Evolutionary conservation across 345 rosid genomes (phyloP).

Genomic region (thale cress (Arabidopsis thaliana)): TAIR10.1 NC_003070.9:24477001-24477500

Average conservation of each 20-base stretch:
- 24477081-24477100: conserved; percentile 25
- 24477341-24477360: not conserved
- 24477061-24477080: conserved; percentile 13
- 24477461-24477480: conserved; percentile 34
- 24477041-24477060: conserved; percentile 3
- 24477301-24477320: conserved; percentile 43
- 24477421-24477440: conserved; percentile 33
- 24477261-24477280: conserved; percentile 14
- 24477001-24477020: not conserved
- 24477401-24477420: conserved; percentile 37
- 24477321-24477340: conserved; percentile 39
- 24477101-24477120: conserved; percentile 1
- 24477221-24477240: conserved; percentile 32
- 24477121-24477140: conserved; percentile 26
- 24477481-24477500: conserved; percentile 23
- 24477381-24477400: not conserved
- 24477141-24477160: not conserved
- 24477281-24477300: conserved; percentile 3
- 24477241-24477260: conserved; percentile 32
- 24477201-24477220: conserved; percentile 22
- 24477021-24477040: not conserved
- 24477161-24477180: not conserved
- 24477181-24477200: conserved; percentile 25
- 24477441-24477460: conserved; percentile 38
- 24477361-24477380: not conserved